Evolutionary conservation across 345 rosid genomes (phyloP).

Genomic region (Gossypium herbaceum): DNA sequence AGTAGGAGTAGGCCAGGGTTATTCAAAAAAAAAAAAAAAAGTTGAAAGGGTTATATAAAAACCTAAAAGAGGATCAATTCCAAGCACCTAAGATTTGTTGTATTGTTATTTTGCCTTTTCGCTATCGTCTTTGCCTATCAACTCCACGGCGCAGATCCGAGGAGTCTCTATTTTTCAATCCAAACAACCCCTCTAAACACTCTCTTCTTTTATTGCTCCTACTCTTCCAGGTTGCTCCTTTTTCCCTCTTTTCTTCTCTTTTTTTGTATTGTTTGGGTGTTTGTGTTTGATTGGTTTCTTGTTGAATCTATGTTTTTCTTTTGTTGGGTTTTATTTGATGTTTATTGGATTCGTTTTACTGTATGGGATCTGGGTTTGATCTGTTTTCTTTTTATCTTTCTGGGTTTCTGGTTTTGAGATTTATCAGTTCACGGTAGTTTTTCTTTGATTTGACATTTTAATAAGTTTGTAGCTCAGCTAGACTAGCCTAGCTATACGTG

Average conservation of each 20-base stretch:
- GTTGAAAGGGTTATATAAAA: not conserved
- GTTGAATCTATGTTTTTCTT: not conserved
- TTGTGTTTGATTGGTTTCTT: not conserved
- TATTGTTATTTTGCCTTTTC: not conserved
- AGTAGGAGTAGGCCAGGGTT: not conserved
- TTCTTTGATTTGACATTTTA: not conserved
- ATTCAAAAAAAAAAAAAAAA: too few species aligned
- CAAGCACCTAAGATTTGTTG: not conserved
- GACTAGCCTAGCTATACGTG: not conserved
- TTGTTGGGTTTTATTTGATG: not conserved
- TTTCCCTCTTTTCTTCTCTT: not conserved
- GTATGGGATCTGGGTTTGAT: constrained; percentile 34
- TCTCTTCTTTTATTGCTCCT: not conserved
- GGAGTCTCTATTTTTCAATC: not conserved
- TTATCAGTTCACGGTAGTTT: not conserved
- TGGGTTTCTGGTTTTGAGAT: not conserved
- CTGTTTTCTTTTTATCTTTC: constrained; percentile 1
- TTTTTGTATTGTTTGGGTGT: not conserved
- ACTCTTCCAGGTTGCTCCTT: not conserved
- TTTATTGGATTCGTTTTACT: not conserved
- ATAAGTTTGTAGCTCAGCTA: not conserved
- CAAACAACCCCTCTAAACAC: not conserved
- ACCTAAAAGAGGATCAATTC: not conserved
- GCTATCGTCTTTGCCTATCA: not conserved
- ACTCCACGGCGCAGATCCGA: constrained; percentile 8